Conservation (phyloP, 2,329 filamentous ascomycete species). For the Tolypocladium nubicola region DNA sequence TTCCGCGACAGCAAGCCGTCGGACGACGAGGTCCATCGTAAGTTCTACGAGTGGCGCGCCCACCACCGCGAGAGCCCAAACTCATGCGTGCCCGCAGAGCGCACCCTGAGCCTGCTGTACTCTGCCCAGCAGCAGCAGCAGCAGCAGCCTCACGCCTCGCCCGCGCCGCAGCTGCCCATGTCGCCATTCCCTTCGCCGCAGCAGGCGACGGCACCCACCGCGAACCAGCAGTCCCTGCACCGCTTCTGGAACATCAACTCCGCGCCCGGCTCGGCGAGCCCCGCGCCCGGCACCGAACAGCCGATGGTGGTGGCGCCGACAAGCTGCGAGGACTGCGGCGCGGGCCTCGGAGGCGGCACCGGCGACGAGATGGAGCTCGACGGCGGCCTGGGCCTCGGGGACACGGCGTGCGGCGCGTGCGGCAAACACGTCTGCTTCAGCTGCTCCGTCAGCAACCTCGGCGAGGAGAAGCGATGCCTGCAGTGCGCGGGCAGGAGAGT, state of each 20-base stretch:
- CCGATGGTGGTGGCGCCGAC: slow-evolving; percentile 11
- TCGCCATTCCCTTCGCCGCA: background rate
- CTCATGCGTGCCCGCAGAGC: slow-evolving; percentile 28
- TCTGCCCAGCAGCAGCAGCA: slow-evolving; percentile 40
- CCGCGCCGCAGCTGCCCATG: background rate
- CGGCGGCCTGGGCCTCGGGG: slow-evolving; percentile 8
- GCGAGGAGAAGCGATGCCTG: slow-evolving; percentile 41
- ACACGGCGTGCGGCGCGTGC: slow-evolving; percentile 35
- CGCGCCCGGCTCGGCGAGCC: slow-evolving; percentile 16
- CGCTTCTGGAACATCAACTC: slow-evolving; percentile 49
- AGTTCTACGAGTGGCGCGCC: slow-evolving; percentile 17
- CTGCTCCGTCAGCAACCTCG: slow-evolving; percentile 49
- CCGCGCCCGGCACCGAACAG: slow-evolving; percentile 11
- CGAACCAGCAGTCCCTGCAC: slow-evolving; percentile 34
- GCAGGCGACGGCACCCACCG: slow-evolving; percentile 3
- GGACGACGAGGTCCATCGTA: slow-evolving; percentile 44
- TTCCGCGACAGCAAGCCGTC: slow-evolving; percentile 48
- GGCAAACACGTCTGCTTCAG: slow-evolving; percentile 46
- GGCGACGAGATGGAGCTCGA: slow-evolving; percentile 31
- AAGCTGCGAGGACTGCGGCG: slow-evolving; percentile 46
- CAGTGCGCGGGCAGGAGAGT: slow-evolving; percentile 34
- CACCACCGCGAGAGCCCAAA: slow-evolving; percentile 7
- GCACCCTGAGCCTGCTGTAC: slow-evolving; percentile 47
- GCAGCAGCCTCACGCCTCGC: slow-evolving; percentile 3
- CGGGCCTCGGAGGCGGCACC: slow-evolving; percentile 11